Conservation (phyloP, 2,329 filamentous ascomycete species). For the Calycina marina region DNA sequence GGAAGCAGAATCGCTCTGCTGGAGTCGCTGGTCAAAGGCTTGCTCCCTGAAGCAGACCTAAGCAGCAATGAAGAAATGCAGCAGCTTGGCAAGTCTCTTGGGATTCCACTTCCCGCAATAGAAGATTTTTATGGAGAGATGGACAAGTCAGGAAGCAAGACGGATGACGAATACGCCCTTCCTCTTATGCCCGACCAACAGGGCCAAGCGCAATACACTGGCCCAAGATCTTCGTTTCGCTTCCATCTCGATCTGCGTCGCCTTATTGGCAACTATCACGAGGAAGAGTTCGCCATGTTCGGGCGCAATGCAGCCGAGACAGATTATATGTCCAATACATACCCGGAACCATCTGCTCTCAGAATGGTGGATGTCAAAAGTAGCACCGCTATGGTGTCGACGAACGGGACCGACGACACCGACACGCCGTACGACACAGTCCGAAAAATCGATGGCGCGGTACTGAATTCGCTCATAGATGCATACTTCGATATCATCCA, state of each 20-base stretch:
- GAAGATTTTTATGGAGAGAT: conserved; percentile 8
- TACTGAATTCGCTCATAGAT: conserved; percentile 24
- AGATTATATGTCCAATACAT: conserved; percentile 13
- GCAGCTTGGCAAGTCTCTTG: conserved; percentile 24
- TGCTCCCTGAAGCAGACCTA: conserved; percentile 28
- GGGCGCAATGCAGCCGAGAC: conserved; percentile 19
- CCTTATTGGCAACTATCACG: no score
- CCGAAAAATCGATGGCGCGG: conserved; percentile 15
- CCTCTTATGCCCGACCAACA: conserved; percentile 27
- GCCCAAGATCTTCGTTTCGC: conserved; percentile 27
- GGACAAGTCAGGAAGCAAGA: conserved; percentile 11
- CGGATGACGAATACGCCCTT: conserved; percentile 25
- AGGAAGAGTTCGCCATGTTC: no score
- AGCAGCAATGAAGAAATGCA: conserved; percentile 28
- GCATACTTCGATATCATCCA: conserved; percentile 29
- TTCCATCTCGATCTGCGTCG: conserved; percentile 28
- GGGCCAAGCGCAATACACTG: conserved; percentile 30
- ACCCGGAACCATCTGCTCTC: neutral
- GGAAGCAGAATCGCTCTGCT: conserved; percentile 27
- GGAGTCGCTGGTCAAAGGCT: conserved; percentile 29
- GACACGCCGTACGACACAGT: conserved; percentile 16
- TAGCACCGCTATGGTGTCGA: conserved; percentile 4
- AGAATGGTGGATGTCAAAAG: neutral
- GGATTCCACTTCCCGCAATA: conserved; percentile 25
- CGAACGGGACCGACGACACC: conserved; percentile 6